Conservation (phyloP, 768 basidiomycete genomes). For the Artomyces pyxidatus region DNA sequence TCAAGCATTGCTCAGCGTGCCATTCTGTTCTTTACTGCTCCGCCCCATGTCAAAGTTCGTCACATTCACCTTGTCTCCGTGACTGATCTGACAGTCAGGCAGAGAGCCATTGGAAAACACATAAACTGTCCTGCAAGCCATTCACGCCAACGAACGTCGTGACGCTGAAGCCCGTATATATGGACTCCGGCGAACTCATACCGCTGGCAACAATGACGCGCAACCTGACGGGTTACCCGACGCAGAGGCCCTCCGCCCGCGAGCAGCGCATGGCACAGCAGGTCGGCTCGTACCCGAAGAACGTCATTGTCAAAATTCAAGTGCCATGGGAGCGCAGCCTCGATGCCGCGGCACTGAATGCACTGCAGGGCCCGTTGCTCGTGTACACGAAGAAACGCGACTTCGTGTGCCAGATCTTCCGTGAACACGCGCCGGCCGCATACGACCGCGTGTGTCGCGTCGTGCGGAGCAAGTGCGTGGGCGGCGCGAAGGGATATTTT, state of each 20-base stretch:
- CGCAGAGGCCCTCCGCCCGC: slow-evolving; percentile 10
- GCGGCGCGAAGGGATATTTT: slow-evolving; percentile 45
- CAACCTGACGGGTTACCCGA: slow-evolving; percentile 21
- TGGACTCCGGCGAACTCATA: slow-evolving; percentile 2
- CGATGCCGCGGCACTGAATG: neutral
- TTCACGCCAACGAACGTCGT: slow-evolving; percentile 37
- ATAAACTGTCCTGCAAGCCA: slow-evolving; percentile 39
- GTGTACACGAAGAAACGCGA: slow-evolving; percentile 49
- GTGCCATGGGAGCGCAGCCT: slow-evolving; percentile 23
- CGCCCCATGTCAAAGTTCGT: slow-evolving; percentile 44
- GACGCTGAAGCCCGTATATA: slow-evolving; percentile 38
- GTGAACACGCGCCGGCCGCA: slow-evolving; percentile 23
- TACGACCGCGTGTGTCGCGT: slow-evolving; percentile 35
- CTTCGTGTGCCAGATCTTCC: slow-evolving; percentile 36
- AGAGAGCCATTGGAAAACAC: slow-evolving; percentile 41
- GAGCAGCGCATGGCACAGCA: slow-evolving; percentile 16
- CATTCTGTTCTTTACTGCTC: slow-evolving; percentile 36
- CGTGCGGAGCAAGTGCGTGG: slow-evolving; percentile 34
- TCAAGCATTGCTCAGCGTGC: slow-evolving; percentile 33
- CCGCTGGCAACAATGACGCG: slow-evolving; percentile 27
- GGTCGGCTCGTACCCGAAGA: slow-evolving; percentile 26
- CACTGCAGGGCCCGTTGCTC: slow-evolving; percentile 18
- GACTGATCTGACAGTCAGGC: neutral
- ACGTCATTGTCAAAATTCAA: slow-evolving; percentile 47
- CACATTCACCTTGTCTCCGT: neutral